Base-by-base conservation (phyloP, 164 flowering plant species). In the Hamamelis virginiana region DNA sequence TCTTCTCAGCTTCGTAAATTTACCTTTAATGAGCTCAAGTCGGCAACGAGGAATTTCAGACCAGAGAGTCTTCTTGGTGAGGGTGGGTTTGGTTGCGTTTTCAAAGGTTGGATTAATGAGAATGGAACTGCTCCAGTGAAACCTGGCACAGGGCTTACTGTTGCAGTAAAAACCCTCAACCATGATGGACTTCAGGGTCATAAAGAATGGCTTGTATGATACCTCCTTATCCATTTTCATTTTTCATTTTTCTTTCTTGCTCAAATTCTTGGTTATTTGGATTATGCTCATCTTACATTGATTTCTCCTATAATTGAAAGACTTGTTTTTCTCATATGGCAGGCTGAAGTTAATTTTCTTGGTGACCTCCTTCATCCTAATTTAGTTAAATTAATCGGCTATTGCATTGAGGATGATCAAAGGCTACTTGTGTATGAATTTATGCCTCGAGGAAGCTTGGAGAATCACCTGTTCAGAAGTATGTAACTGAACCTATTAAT, bases 341-440 rank as follows among this genome's bases (percentile, higher is more conserved):
- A 83, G 84, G 86, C 86, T 62, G 86, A 83, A 76, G 78, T 81
- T 60, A 71, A 77, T 73, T 81, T 70, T 70, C 84, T 83, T 64
- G 83, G 86, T 52, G 78, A 79, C 68, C 84, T 83, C 21, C 72
- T 77, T 52, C 86, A 83, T 70, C 74, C 79, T 22, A 70, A 83
- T 70, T 74, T 83, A 74, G 86, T 83, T 43, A 83, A 76, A 53
- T 75, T 83, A 60, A 62, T 78, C 21, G 84, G 86, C 1, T 83
- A 72, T 66, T 80, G 84, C 80, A 79, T 79, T 51, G 84, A 81
- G 72, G 83, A 77, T 67, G 80, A 83, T 50, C 82, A 83, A 70
- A 79, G 86, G 77, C 76, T 83, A n/a, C 84, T 83, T 27, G 84
- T 81, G 1, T 83, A 83, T 68, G 86, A 83, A 65, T 80, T 80